These are phyloP conservation scores for Anethum foeniculum DNA, from an alignment of 140 eudicot genomes.

Conservation along the genomic window DNA sequence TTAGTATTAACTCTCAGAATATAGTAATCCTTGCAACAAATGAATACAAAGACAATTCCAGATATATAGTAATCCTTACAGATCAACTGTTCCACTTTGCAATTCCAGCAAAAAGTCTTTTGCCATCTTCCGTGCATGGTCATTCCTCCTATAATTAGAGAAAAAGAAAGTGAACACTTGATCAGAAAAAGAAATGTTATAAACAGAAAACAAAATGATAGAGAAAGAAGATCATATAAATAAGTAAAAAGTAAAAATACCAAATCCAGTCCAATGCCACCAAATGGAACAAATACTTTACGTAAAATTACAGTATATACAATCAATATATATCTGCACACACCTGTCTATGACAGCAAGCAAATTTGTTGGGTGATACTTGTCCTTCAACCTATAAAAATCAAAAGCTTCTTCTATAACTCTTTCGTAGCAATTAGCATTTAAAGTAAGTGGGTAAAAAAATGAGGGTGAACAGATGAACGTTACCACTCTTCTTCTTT, in stretches of 20 bases:
- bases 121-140: conserved; percentile 65
- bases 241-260: background rate
- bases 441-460: background rate
- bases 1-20: background rate
- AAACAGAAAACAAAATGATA: background rate
- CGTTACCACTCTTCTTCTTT: conserved; percentile 90
- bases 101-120: conserved; percentile 84
- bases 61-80: conserved; percentile 40
- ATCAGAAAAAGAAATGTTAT: background rate
- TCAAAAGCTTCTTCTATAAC: conserved; percentile 12
- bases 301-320: background rate
- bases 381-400: conserved; percentile 79
- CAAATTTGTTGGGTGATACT: conserved; percentile 90
- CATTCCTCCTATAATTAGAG: conserved; percentile 60
- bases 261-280: background rate
- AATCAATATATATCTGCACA: conserved; percentile 8
- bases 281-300: background rate
- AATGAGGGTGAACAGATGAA: conserved; percentile 3
- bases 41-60: background rate
- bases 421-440: background rate
- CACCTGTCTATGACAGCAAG: conserved; percentile 88
- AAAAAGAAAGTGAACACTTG: background rate
- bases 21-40: background rate
- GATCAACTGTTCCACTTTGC: conserved; percentile 69
- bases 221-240: background rate